Base-by-base conservation (phyloP, 192 early-diverging fungal genomes). In the Entomortierella chlamydospora region DNA sequence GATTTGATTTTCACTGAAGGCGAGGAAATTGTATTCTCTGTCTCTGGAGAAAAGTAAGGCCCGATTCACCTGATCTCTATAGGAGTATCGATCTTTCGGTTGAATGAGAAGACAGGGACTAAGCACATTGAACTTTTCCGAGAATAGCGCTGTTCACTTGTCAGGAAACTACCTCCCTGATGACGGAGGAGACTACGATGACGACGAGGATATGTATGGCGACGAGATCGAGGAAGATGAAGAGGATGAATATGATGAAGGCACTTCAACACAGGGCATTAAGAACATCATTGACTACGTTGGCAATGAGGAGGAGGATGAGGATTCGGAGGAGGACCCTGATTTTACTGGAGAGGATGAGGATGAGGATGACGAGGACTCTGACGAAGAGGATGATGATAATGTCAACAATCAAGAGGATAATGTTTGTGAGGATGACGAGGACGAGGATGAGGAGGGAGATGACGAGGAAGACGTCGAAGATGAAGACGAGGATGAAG, bases 11-110 rank as follows among this genome's bases (percentile, higher is more conserved):
- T 93, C 57, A 86, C 85, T 33, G 93, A 96, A 59, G 92, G 91
- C 59, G 94, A 95, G 65, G 94, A 95, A 61, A 93, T 98, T 68
- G 92, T 90, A 9, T 94, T 98, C 73, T 83, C 87, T 31, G 85
- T 86, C 33, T 69, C 70, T 13, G 96, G 96, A 28, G 72, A 91
- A 11, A 87, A 83, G 85, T 86, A 82, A 9, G 34, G 4, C 10
- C 10, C 34, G 34, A 37, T 37, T 37, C 34, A 17, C 47, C 22
- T 17, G 17, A 50, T 17, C 18, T 50, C 47, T 50, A n/a, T n/a
- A n/a, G n/a, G n/a, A n/a, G n/a, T n/a, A n/a, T n/a, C n/a, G n/a
- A n/a, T n/a, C n/a, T n/a, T n/a, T n/a, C n/a, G n/a, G n/a, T n/a
- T n/a, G 47, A 10, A 50, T 22, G 34, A 37, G 34, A 37, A 37